A percentile compares a stretch with the other conserved stretches of the same genome.
Evolutionary conservation across 305 asterid genomes (phyloP).

Genomic region (Fraxinus dipetala): DNA sequence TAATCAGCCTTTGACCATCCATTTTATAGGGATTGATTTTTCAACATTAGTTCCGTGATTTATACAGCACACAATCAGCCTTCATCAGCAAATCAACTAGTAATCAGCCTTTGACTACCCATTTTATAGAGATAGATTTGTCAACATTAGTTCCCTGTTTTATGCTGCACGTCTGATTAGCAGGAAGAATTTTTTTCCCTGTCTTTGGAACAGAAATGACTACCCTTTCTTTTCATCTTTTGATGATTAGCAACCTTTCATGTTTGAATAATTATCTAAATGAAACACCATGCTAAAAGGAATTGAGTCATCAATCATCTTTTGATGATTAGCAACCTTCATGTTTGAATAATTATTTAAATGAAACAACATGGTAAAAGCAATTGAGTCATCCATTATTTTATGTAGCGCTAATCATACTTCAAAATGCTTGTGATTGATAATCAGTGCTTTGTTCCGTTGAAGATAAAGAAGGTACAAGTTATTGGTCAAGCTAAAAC

Average conservation of each 20-base stretch:
- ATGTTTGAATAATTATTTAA: not conserved
- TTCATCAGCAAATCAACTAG: not conserved
- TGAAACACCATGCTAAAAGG: not conserved
- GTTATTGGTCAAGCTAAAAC: slow-evolving; percentile 13
- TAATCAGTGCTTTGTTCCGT: not conserved
- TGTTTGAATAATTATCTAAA: not conserved
- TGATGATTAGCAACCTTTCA: not conserved
- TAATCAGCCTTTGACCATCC: not conserved
- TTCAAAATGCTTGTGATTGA: not conserved
- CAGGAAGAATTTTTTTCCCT: not conserved
- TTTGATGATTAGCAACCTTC: not conserved
- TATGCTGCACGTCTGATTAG: not conserved
- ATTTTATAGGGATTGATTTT: not conserved
- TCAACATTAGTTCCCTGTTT: not conserved
- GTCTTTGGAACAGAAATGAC: not conserved
- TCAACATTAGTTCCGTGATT: not conserved
- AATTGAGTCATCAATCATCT: not conserved
- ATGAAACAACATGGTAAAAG: not conserved
- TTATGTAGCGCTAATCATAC: not conserved
- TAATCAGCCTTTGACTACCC: not conserved
- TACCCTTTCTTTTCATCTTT: not conserved
- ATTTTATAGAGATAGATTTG: not conserved
- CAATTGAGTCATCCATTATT: not conserved
- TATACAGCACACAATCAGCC: not conserved
- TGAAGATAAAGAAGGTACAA: slow-evolving; percentile 1